These are phyloP conservation scores for Boechera divaricarpa DNA, from an alignment of 345 rosid species.

Conservation along the genomic window DNA sequence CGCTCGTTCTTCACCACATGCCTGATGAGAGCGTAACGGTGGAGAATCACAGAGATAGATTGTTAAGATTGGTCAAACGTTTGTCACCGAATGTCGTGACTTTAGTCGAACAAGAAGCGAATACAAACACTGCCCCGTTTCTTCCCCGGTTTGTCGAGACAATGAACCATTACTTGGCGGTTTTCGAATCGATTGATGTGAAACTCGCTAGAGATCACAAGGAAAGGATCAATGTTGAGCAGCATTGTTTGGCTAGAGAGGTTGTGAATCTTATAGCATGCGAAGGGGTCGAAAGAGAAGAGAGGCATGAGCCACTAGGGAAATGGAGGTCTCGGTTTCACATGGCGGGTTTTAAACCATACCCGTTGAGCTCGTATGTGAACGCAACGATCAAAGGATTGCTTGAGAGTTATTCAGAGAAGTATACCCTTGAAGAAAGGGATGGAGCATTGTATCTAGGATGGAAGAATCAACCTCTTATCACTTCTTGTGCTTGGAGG, in stretches of 20 bases:
- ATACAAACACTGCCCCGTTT: constrained; percentile 86
- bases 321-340: constrained; percentile 84
- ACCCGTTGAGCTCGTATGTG: constrained; percentile 70
- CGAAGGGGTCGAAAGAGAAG: constrained; percentile 90
- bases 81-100: constrained; percentile 86
- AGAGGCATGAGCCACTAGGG: constrained; percentile 81
- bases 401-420: constrained; percentile 63
- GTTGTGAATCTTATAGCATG: constrained; percentile 92
- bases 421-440: constrained; percentile 76
- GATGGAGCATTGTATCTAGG: constrained; percentile 86
- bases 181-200: constrained; percentile 82
- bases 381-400: constrained; percentile 75
- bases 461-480: constrained; percentile 77
- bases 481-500: constrained; percentile 89
- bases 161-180: constrained; percentile 68
- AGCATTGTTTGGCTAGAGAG: constrained; percentile 96
- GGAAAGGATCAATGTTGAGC: constrained; percentile 87
- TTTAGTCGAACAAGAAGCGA: constrained; percentile 88
- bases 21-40: constrained; percentile 90
- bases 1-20: constrained; percentile 85
- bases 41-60: constrained; percentile 84
- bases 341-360: constrained; percentile 91
- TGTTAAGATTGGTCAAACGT: constrained; percentile 75
- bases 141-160: constrained; percentile 74
- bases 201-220: constrained; percentile 78